Evolutionary conservation across 768 basidiomycete genomes (phyloP).

Genomic region (Lactarius deliciosus): DNA sequence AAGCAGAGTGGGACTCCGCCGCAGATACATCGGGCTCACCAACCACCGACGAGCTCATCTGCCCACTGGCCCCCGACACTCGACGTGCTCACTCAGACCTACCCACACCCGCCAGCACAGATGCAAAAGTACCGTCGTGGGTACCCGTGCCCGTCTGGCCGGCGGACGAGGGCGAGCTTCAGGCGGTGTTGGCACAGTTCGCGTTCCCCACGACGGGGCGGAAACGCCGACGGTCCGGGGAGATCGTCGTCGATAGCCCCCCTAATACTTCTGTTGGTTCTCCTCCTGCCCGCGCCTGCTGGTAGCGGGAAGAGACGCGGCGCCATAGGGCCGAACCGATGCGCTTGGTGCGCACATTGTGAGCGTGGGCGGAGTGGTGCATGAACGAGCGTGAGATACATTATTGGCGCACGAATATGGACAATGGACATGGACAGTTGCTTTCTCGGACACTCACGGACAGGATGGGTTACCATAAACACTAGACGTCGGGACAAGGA

Average conservation of each 20-base stretch:
- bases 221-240: conserved; percentile 17
- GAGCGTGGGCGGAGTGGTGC: conserved; percentile 1
- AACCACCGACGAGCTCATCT: conserved; percentile 16
- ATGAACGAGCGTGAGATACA: background rate
- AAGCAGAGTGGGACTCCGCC: conserved; percentile 17
- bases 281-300: background rate
- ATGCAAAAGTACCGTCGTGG: background rate
- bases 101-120: background rate
- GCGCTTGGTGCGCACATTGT: conserved; percentile 17
- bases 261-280: background rate
- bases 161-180: background rate
- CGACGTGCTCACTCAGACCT: background rate
- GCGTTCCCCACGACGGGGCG: conserved; percentile 13
- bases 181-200: conserved; percentile 17
- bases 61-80: conserved; percentile 6
- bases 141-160: background rate
- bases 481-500: background rate
- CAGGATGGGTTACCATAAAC: background rate
- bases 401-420: background rate
- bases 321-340: background rate
- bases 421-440: background rate
- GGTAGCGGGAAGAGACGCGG: background rate
- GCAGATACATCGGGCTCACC: background rate
- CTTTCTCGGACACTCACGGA: background rate
- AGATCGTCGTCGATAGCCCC: background rate